Conservation (phyloP, 768 basidiomycete species). For the Gloeopeniophorella convolvens region DNA sequence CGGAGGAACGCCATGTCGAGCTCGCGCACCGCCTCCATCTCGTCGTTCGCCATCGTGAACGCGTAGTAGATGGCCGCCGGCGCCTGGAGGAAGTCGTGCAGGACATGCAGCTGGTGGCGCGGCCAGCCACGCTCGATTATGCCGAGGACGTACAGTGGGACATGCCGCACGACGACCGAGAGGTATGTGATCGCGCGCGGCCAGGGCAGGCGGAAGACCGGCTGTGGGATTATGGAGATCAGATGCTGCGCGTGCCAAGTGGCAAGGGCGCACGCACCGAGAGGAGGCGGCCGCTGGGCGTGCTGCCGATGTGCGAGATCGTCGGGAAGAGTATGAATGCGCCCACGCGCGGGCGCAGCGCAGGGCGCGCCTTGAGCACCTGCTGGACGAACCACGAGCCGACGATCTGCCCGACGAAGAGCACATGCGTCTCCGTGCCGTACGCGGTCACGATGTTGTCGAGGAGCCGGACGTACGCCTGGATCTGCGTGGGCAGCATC, state of each 20-base stretch:
- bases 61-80: constrained; percentile 45
- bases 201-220: constrained; percentile 41
- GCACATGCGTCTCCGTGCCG: constrained; percentile 34
- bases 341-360: constrained; percentile 33
- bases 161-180: constrained; percentile 35
- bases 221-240: no score
- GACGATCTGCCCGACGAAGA: constrained; percentile 62
- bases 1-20: constrained; percentile 43
- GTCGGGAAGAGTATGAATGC: constrained; percentile 68
- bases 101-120: constrained; percentile 35
- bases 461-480: constrained; percentile 32
- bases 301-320: constrained; percentile 51
- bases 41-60: constrained; percentile 58
- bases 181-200: constrained; percentile 39
- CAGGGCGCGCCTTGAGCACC: constrained; percentile 53
- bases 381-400: constrained; percentile 59
- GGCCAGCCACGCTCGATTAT: constrained; percentile 49
- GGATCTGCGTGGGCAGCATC: constrained; percentile 8
- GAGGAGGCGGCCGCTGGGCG: constrained; percentile 58
- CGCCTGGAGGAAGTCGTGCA: constrained; percentile 45
- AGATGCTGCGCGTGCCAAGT: no score
- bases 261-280: constrained; percentile 38
- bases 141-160: constrained; percentile 37
- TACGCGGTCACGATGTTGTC: constrained; percentile 58
- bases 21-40: constrained; percentile 55